These are phyloP conservation scores for Pleurotus cornucopiae DNA, from an alignment of 768 basidiomycete genomes.

Conservation along the genomic window DNA sequence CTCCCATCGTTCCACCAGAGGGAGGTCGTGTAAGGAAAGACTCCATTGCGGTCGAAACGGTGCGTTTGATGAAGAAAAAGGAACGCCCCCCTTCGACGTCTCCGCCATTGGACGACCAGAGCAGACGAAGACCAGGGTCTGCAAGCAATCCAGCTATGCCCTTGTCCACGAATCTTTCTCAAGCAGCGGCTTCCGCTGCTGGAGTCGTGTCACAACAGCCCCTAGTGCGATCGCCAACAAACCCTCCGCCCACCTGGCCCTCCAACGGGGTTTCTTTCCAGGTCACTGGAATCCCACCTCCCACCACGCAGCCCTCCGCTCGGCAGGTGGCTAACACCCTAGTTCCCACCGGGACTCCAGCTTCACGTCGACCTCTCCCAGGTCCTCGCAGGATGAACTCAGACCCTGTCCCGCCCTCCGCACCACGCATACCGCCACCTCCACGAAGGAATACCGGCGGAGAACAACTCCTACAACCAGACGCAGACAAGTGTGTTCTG, in stretches of 20 bases:
- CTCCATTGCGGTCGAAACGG: constrained; percentile 7
- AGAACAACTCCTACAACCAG: constrained; percentile 25
- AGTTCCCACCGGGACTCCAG: constrained; percentile 18
- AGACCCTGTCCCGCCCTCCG: constrained; percentile 23
- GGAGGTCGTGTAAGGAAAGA: constrained; percentile 10
- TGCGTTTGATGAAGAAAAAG: neutral
- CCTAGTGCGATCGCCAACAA: neutral
- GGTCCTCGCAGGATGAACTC: constrained; percentile 35
- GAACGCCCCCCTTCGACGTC: constrained; percentile 1
- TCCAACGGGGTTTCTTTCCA: neutral
- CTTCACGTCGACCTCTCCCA: constrained; percentile 15
- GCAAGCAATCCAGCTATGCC: constrained; percentile 4
- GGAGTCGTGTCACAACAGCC: neutral
- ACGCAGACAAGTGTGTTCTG: neutral
- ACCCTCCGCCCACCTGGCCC: neutral
- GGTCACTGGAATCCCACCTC: neutral
- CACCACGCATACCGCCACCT: constrained; percentile 18
- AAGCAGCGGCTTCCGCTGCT: neutral
- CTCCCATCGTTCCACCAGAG: neutral
- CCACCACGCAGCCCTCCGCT: too few species aligned
- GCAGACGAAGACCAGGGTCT: neutral
- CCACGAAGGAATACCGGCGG: constrained; percentile 46
- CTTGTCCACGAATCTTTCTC: neutral
- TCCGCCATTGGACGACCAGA: constrained; percentile 1
- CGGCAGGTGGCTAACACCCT: constrained; percentile 5